Evolutionary conservation across 306 rosid genomes (phyloP).

Genomic region (Cicer arietinum): DNA sequence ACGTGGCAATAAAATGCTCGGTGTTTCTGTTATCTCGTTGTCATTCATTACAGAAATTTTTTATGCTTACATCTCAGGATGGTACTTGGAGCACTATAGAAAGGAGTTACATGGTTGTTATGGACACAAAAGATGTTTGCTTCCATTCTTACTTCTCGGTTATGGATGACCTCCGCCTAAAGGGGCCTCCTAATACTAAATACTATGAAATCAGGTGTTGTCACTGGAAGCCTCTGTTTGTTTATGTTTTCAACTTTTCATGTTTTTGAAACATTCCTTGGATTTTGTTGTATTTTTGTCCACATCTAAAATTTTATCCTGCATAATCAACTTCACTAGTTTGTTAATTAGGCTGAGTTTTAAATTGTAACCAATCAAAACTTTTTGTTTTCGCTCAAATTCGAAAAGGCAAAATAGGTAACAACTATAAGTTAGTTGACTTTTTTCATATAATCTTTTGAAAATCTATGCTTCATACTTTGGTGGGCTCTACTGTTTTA

Average conservation of each 20-base stretch:
- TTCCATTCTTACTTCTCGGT: slow-evolving; percentile 77
- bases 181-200: slow-evolving; percentile 62
- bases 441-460: background rate
- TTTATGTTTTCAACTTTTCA: slow-evolving; percentile 23
- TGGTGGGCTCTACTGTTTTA: background rate
- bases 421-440: slow-evolving; percentile 21
- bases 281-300: slow-evolving; percentile 12
- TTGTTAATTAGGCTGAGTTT: slow-evolving; percentile 18
- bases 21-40: slow-evolving; percentile 39
- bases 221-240: slow-evolving; percentile 15
- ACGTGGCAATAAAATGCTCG: slow-evolving; percentile 26
- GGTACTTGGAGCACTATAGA: slow-evolving; percentile 77
- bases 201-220: slow-evolving; percentile 81
- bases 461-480: background rate
- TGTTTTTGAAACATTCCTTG: slow-evolving; percentile 21
- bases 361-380: slow-evolving; percentile 2
- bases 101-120: slow-evolving; percentile 67
- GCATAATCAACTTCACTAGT: slow-evolving; percentile 5
- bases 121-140: slow-evolving; percentile 78
- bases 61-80: slow-evolving; percentile 59
- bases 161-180: slow-evolving; percentile 70
- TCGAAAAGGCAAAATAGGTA: slow-evolving; percentile 6
- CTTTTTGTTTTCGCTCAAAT: background rate
- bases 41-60: slow-evolving; percentile 42
- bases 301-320: background rate